Evolutionary conservation across 352 stramenopile genomes (phyloP), one percentile per base, ranked within the genome.

Genomic region (Globisporangium uncinulatum): DNA sequence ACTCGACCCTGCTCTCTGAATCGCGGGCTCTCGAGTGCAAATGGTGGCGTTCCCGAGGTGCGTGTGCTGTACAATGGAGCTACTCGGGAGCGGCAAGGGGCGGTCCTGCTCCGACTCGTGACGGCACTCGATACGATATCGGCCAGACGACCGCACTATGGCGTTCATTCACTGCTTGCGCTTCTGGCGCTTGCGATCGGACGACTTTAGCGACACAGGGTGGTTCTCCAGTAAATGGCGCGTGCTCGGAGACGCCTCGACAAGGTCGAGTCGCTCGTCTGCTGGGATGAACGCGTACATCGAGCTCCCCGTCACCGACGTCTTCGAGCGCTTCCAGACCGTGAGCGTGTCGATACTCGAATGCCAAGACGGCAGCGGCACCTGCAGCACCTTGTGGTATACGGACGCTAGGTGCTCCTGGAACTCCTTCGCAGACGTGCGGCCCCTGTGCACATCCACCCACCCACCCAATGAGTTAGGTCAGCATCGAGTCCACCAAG

Each of bases 261-360:
- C 67, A 24, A 94, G 69, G 59, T 89, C 76, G n/a, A 94, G 60
- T 0, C 79, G 83, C 46, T 94, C 81, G 8, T 91, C 66, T 13
- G 75, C 65, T 2, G 83, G 83, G 19, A 94, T 91, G 50, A 78
- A 92, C 20, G 83, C 83, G 56, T 92, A 94, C 56, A 92, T 79
- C 20, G 58, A 61, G 39, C 76, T 76, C 58, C 89, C 83, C 50
- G 96, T 92, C 56, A 92, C 89, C 57, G 80, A 97, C 14, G 73
- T 92, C 66, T 96, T 76, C 17, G 89, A 97, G 61, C 92, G 86
- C 73, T 97, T 98, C 94, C 94, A 98, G 51, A 98, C 92, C 32
- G 81, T 97, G 32, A 98, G 69, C 10, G 89, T 89, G 62, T 97
- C 91, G 41, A 93, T 83, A 32, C 93, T 96, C 52, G 96, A 97